These are phyloP conservation scores for Nannochloropsis oceanica DNA, from an alignment of 108 stramenopile species.

Conservation along the genomic window DNA sequence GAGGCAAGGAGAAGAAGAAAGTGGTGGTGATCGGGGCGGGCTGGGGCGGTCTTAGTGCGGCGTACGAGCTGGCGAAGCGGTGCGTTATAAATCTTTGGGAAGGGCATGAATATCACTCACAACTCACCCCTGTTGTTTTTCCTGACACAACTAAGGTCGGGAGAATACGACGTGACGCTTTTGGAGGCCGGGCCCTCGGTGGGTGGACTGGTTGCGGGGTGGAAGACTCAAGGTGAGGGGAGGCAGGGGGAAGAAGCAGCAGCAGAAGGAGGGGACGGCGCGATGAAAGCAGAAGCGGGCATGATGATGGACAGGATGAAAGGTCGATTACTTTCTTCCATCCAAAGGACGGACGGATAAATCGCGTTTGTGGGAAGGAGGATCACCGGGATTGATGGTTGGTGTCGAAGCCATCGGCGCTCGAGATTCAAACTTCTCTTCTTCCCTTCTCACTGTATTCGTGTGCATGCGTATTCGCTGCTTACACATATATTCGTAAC, in stretches of 20 bases:
- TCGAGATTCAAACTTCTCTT: no score
- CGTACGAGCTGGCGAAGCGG: constrained; percentile 45
- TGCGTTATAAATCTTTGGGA: neutral
- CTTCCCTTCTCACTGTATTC: no score
- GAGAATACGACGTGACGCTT: constrained; percentile 41
- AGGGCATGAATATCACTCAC: neutral
- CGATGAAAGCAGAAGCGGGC: neutral
- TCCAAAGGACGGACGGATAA: neutral
- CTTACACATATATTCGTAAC: no score
- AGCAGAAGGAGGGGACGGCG: neutral
- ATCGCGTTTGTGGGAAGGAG: neutral
- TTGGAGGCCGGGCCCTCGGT: constrained; percentile 52
- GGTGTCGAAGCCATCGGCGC: neutral
- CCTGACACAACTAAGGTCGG: neutral
- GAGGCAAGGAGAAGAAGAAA: constrained; percentile 14
- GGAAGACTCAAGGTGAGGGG: constrained; percentile 9
- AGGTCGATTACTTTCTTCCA: no score
- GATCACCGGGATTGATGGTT: neutral
- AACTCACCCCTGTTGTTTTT: neutral
- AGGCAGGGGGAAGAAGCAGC: neutral
- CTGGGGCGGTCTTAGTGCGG: constrained; percentile 61
- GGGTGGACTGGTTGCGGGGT: constrained; percentile 64
- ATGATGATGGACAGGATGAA: neutral
- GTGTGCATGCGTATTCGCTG: no score
- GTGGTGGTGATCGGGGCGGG: constrained; percentile 60